These are phyloP conservation scores for Dysphania ambrosioides DNA, from an alignment of 148 eudicot genomes.

Conservation along the genomic window DNA sequence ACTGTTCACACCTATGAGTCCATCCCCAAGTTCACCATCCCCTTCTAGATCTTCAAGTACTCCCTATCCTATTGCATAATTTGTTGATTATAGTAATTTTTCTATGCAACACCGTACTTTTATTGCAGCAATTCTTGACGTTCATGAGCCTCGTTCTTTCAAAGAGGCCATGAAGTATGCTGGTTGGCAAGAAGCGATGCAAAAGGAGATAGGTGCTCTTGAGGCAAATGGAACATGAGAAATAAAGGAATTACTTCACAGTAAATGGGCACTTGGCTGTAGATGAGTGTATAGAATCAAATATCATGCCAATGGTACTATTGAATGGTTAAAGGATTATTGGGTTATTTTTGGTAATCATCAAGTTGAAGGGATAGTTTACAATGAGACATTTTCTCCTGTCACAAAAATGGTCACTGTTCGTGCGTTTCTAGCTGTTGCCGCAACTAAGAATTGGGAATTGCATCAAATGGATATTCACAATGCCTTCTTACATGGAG, in stretches of 20 bases:
- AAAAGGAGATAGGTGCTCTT: background rate
- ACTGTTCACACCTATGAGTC: background rate
- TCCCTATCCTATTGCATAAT: background rate
- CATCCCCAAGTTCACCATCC: background rate
- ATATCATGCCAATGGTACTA: background rate
- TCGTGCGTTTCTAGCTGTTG: too few species aligned
- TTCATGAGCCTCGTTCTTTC: background rate
- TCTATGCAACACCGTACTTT: background rate
- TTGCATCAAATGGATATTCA: too few species aligned
- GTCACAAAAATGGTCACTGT: too few species aligned
- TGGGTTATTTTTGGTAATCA: background rate
- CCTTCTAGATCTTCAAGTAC: background rate
- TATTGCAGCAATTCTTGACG: background rate
- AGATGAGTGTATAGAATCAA: background rate
- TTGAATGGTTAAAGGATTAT: background rate
- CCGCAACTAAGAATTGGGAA: too few species aligned
- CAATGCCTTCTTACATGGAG: too few species aligned
- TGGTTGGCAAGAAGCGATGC: background rate
- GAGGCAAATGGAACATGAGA: background rate
- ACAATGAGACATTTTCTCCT: too few species aligned
- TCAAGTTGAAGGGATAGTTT: background rate
- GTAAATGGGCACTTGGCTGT: background rate
- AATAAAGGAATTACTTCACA: background rate
- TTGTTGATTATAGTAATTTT: background rate
- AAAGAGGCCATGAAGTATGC: background rate